Conservation (phyloP, 345 rosid genomes). For the Crucihimalaya himalaica region DNA sequence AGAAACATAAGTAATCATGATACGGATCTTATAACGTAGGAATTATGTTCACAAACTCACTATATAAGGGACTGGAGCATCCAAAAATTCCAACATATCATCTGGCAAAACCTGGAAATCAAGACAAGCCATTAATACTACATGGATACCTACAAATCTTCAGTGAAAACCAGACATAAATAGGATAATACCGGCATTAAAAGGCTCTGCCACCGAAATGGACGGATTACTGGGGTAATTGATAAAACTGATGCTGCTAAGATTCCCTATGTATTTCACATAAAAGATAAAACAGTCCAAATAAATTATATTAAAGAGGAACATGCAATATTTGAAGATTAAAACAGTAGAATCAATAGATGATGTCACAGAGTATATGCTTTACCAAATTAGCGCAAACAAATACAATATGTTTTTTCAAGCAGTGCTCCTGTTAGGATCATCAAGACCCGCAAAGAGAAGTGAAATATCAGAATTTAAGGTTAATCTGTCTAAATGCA, state of each 20-base stretch:
- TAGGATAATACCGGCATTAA: constrained; percentile 74
- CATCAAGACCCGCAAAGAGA: constrained; percentile 63
- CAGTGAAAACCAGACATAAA: neutral
- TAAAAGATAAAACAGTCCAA: neutral
- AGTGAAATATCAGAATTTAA: constrained; percentile 1
- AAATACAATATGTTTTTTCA: constrained; percentile 88
- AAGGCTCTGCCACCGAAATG: constrained; percentile 95
- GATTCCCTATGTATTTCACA: constrained; percentile 59
- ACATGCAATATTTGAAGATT: neutral
- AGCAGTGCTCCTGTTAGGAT: constrained; percentile 80
- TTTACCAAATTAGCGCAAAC: constrained; percentile 96
- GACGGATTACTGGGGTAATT: constrained; percentile 75
- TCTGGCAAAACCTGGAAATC: constrained; percentile 83
- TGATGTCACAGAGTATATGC: neutral
- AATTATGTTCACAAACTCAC: constrained; percentile 52
- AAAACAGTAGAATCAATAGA: neutral
- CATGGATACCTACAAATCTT: neutral
- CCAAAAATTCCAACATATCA: constrained; percentile 94
- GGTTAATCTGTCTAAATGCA: neutral
- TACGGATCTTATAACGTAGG: neutral
- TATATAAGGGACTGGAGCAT: constrained; percentile 94
- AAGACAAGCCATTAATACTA: constrained; percentile 22
- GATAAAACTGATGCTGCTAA: constrained; percentile 84
- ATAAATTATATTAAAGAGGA: neutral
- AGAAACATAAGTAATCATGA: neutral